phyloP scores from a whole-genome alignment of 2,329 filamentous ascomycete genomes.

The Pyrenophora tritici-repentis region DNA sequence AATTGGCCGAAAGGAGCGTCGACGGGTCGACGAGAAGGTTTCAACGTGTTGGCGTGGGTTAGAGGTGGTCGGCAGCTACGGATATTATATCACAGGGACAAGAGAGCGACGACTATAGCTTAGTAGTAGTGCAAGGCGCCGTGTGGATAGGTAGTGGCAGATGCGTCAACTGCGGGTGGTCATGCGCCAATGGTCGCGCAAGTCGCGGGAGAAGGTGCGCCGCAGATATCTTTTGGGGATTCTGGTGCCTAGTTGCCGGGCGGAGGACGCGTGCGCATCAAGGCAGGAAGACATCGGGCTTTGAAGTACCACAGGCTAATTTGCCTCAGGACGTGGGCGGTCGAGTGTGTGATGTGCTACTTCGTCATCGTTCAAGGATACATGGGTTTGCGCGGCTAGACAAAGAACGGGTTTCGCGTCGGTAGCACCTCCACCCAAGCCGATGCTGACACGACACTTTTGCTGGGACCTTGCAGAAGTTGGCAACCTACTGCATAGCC shows the following conservation, averaged over 20 bases:
- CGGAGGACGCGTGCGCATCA: background rate
- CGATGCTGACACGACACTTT: slow-evolving; percentile 4
- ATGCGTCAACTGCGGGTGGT: slow-evolving; percentile 20
- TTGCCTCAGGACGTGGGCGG: slow-evolving; percentile 12
- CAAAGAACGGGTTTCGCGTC: slow-evolving; percentile 14
- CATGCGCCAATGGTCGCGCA: slow-evolving; percentile 25
- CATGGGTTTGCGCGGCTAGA: slow-evolving; percentile 11
- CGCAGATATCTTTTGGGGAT: background rate
- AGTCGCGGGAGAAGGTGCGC: slow-evolving; percentile 26
- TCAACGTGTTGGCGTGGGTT: background rate
- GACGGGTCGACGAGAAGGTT: slow-evolving; percentile 3
- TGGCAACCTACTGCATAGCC: slow-evolving; percentile 16
- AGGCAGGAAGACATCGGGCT: background rate
- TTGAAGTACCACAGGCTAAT: slow-evolving; percentile 9
- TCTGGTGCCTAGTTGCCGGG: background rate
- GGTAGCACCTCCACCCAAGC: slow-evolving; percentile 1
- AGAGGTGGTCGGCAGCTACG: slow-evolving; percentile 2
- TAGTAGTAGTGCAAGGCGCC: slow-evolving; percentile 17
- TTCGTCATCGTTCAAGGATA: slow-evolving; percentile 12
- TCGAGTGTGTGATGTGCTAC: slow-evolving; percentile 19
- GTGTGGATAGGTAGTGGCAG: slow-evolving; percentile 21
- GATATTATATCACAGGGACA: background rate
- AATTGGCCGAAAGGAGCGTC: slow-evolving; percentile 14
- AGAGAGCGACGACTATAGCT: background rate
- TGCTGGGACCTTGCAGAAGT: slow-evolving; percentile 17